These are phyloP conservation scores for Senecio squalidus DNA, from an alignment of 140 eudicot species.

Conservation along the genomic window DNA sequence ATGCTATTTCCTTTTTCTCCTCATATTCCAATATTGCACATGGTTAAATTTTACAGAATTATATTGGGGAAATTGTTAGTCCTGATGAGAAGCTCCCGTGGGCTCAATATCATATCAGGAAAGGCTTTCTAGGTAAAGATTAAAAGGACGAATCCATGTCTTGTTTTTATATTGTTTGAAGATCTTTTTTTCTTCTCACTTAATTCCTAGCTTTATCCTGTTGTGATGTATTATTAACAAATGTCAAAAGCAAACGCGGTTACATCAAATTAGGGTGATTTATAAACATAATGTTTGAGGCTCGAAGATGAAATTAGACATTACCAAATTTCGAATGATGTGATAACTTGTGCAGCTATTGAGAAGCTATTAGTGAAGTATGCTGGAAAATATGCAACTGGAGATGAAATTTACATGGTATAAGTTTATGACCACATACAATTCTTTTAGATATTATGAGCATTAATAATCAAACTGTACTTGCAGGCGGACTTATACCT, in stretches of 20 bases:
- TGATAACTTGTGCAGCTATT: constrained; percentile 50
- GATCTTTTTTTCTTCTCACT: neutral
- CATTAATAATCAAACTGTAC: too few species aligned
- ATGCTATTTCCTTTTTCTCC: neutral
- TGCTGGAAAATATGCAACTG: constrained; percentile 81
- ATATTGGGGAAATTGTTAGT: constrained; percentile 57
- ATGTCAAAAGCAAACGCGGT: neutral
- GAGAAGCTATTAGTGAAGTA: constrained; percentile 53
- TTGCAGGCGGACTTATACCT: constrained; percentile 82
- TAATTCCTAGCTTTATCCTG: neutral
- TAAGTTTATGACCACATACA: neutral
- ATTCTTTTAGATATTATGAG: neutral
- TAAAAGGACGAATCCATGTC: neutral
- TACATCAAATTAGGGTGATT: neutral
- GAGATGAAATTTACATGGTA: constrained; percentile 68
- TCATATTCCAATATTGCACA: neutral
- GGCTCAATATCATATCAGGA: constrained; percentile 59
- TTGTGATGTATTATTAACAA: neutral
- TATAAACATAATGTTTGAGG: neutral
- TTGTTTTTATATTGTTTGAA: neutral
- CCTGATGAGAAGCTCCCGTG: constrained; percentile 71
- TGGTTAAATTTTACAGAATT: constrained; percentile 44
- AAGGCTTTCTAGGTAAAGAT: constrained; percentile 66
- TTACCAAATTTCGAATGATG: constrained; percentile 5
- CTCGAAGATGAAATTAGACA: neutral